Evolutionary conservation across 1,139 yeast species (phyloP).

Genomic region (Scheffersomyces stambukii): DNA sequence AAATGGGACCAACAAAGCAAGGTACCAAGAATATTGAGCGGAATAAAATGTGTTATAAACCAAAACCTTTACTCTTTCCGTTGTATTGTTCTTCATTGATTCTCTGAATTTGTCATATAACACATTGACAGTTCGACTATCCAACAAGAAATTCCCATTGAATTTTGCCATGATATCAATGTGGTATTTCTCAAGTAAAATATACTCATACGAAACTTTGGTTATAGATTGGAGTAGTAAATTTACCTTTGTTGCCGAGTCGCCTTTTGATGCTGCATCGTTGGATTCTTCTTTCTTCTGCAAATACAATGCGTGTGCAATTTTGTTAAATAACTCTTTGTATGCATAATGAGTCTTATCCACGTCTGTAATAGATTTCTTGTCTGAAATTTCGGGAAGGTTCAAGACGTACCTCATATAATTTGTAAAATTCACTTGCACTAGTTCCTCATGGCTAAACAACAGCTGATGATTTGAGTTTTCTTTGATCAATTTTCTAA

Average conservation of each 20-base stretch:
- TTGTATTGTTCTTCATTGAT: constrained; percentile 10
- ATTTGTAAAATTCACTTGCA: constrained; percentile 37
- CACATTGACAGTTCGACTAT: too few species aligned
- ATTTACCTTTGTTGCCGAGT: constrained; percentile 9
- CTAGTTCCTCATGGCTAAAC: constrained; percentile 31
- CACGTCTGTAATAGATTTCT: constrained; percentile 16
- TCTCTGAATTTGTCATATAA: constrained; percentile 21
- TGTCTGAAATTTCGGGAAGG: constrained; percentile 20
- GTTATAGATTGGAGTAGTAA: constrained; percentile 29
- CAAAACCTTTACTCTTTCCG: constrained; percentile 27
- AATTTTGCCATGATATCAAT: constrained; percentile 36
- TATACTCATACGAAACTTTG: constrained; percentile 38
- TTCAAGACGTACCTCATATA: constrained; percentile 33
- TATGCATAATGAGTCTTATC: constrained; percentile 27
- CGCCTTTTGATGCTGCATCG: constrained; percentile 16
- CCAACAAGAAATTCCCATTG: constrained; percentile 24
- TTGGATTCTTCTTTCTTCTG: constrained; percentile 30
- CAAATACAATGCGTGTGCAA: constrained; percentile 24
- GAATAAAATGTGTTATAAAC: constrained; percentile 32
- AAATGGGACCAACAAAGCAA: constrained; percentile 36
- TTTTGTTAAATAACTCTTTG: constrained; percentile 22
- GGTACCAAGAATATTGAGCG: constrained; percentile 36
- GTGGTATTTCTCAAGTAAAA: constrained; percentile 38
- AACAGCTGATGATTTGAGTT: constrained; percentile 8
- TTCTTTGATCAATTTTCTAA: constrained; percentile 22